Conservation (phyloP, 306 rosid genomes). For the Castanea sativa region DNA sequence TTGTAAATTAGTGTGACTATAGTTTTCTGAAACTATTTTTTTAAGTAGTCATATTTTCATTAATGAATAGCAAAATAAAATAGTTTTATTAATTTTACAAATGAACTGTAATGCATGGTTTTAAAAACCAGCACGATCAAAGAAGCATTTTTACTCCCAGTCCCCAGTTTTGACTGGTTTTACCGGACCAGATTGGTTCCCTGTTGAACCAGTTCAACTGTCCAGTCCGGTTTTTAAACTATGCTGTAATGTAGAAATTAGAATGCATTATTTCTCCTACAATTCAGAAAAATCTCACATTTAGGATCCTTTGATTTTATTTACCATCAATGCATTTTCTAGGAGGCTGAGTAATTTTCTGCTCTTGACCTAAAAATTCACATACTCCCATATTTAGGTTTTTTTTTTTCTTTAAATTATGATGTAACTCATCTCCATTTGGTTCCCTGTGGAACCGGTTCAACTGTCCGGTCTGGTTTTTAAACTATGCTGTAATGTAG, state of each 20-base stretch:
- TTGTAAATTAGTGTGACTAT: background rate
- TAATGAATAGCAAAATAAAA: background rate
- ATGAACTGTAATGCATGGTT: background rate
- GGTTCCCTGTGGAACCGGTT: too few species aligned
- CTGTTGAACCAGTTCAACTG: too few species aligned
- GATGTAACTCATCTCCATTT: background rate
- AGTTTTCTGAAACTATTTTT: background rate
- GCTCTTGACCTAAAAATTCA: background rate
- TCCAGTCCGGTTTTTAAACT: too few species aligned
- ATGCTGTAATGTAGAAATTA: too few species aligned
- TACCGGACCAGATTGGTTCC: too few species aligned
- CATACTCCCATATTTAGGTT: background rate
- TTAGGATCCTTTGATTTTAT: background rate
- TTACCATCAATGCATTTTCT: background rate
- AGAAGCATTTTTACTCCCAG: too few species aligned
- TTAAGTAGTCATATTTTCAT: background rate
- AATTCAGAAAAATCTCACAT: background rate
- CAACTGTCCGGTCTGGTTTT: too few species aligned
- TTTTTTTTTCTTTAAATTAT: background rate
- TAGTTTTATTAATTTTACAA: background rate
- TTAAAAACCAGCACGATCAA: too few species aligned
- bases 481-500: background rate
- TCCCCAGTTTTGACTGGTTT: too few species aligned
- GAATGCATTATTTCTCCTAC: background rate
- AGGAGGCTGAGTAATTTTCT: background rate